Conservation (phyloP, 306 rosid species). For the Inga laurina region DNA sequence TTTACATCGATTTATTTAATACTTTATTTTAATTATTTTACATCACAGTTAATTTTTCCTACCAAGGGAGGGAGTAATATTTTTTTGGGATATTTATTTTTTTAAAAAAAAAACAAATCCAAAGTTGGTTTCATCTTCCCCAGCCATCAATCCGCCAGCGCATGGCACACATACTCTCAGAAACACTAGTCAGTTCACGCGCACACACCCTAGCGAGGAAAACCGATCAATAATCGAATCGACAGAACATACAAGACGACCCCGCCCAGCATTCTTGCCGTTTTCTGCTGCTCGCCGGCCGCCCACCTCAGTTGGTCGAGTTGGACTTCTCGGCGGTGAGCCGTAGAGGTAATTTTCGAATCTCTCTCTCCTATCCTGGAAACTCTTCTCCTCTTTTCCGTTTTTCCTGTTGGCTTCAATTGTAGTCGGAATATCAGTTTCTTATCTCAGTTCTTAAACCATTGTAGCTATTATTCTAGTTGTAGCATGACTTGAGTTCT, state of each 20-base stretch:
- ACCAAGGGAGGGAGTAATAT: too few species aligned
- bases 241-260: neutral
- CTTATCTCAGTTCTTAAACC: neutral
- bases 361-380: neutral
- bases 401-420: neutral
- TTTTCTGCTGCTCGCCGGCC: neutral
- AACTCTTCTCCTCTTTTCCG: neutral
- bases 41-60: too few species aligned
- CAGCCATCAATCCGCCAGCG: too few species aligned
- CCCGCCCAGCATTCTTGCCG: neutral
- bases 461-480: neutral
- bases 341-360: neutral
- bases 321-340: neutral
- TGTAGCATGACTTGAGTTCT: neutral
- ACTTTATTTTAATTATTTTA: too few species aligned
- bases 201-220: too few species aligned
- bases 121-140: too few species aligned
- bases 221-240: too few species aligned
- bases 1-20: too few species aligned
- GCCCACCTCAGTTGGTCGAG: neutral
- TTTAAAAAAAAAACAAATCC: too few species aligned
- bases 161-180: too few species aligned
- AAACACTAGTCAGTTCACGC: too few species aligned
- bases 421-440: neutral
- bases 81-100: too few species aligned